Conservation (phyloP, 2,329 filamentous ascomycete species). For the Fusarium sp. region DNA sequence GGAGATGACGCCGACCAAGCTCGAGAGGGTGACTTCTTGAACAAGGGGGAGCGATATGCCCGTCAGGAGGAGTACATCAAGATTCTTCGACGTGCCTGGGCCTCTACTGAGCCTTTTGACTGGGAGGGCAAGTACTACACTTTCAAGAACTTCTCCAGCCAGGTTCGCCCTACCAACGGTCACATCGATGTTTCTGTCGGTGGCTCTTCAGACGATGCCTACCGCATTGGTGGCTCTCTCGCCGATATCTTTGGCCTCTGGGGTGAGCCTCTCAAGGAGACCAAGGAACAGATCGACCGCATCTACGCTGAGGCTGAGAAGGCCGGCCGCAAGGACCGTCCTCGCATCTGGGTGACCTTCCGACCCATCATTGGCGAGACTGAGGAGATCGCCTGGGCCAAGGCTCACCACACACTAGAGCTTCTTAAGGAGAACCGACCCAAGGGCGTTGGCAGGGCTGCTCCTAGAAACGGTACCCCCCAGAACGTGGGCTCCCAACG, state of each 20-base stretch:
- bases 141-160: conserved; percentile 68
- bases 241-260: conserved; percentile 73
- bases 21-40: conserved; percentile 68
- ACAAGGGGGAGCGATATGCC: conserved; percentile 67
- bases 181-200: conserved; percentile 69
- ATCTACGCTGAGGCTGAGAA: conserved; percentile 69
- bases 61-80: conserved; percentile 71
- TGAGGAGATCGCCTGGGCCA: conserved; percentile 70
- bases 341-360: conserved; percentile 73
- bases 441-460: conserved; percentile 48
- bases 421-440: conserved; percentile 58
- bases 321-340: conserved; percentile 65
- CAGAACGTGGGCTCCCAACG: conserved; percentile 70
- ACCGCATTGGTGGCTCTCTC: conserved; percentile 67
- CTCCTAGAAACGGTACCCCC: conserved; percentile 48
- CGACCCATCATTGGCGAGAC: conserved; percentile 70
- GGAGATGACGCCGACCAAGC: conserved; percentile 70
- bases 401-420: conserved; percentile 67
- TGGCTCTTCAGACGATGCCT: conserved; percentile 68
- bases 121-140: conserved; percentile 70
- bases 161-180: conserved; percentile 63
- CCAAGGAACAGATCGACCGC: conserved; percentile 69
- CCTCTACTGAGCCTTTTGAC: conserved; percentile 66
- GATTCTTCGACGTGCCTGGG: conserved; percentile 69
- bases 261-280: conserved; percentile 72